Evolutionary conservation across 2,329 filamentous ascomycete genomes (phyloP), one percentile per base, ranked within the genome.

Genomic region (Chaetothyriales sp.): DNA sequence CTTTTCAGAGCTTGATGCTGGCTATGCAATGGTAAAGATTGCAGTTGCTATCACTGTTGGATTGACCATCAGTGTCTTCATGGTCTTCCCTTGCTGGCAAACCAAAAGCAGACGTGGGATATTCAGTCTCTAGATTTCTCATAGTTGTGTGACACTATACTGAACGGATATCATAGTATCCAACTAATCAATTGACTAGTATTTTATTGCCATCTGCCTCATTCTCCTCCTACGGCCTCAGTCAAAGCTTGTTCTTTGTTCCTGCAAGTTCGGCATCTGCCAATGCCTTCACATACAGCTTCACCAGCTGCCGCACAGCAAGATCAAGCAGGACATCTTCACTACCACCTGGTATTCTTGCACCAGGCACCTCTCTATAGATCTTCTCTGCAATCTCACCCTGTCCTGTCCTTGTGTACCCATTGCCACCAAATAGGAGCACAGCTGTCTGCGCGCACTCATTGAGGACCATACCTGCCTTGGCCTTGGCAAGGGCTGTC

Each of bases 311-410:
- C 10, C 82, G 68, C 2, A 86, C 73, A 0, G 79, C 78, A 43
- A 86, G 66, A 64, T 86, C 83, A 7, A 86, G 68, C 67, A 86
- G 71, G 1, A 86, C 82, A 62, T 86, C 83, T 62, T 86, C 83
- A 5, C 76, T 80, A 1, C 83, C 83, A 49, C 83, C 83, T 0
- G 80, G 80, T 46, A 83, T 80, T 44, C 76, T 66, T 0, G 74
- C 70, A 1, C 75, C 78, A 1, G 77, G 77, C 0, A 82, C 78
- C 59, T 84, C 80, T 18, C 79, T 71, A 47, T 45, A 77, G 75
- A 72, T 68, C 77, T 80, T 76, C 64, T 86, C 83, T 22, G 78
- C 74, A 57, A 85, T 67, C 66, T 85, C 81, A 19, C 84, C 84
- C 64, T 83, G 79, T 0, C 84, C 84, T 3, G 73, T 75, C 51